These are phyloP conservation scores for Eremothecium sinecaudum DNA, from an alignment of 1,139 yeast species.

Conservation along the genomic window DNA sequence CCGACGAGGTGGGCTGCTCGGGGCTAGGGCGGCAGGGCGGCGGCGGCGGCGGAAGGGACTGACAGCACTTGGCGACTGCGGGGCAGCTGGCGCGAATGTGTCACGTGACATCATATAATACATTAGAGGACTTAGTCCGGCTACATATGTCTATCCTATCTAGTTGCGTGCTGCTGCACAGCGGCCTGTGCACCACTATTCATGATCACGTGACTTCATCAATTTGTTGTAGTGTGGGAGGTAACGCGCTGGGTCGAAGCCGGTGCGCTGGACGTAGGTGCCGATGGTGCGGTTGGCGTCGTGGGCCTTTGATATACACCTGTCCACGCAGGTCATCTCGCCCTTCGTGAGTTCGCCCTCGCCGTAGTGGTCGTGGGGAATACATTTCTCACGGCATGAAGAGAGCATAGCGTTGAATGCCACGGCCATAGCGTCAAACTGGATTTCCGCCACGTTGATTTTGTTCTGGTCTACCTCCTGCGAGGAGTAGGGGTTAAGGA, in stretches of 20 bases:
- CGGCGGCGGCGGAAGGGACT: conserved; percentile 1
- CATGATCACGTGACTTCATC: no score
- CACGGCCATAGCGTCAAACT: conserved; percentile 60
- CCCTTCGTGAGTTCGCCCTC: conserved; percentile 76
- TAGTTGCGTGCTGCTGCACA: no score
- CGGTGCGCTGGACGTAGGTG: conserved; percentile 33
- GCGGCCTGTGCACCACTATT: no score
- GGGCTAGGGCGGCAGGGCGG: no score
- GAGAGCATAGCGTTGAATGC: conserved; percentile 53
- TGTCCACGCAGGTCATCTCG: conserved; percentile 61
- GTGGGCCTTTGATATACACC: conserved; percentile 71
- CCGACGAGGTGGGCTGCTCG: no score
- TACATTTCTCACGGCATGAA: conserved; percentile 61
- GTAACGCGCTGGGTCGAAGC: conserved; percentile 24
- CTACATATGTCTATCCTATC: no score
- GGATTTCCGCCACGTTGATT: conserved; percentile 63
- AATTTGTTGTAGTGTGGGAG: conserved; percentile 24
- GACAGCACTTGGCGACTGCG: background rate
- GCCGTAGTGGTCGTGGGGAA: conserved; percentile 59
- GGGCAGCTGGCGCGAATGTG: no score
- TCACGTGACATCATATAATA: no score
- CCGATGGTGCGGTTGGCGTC: conserved; percentile 58
- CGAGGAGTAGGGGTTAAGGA: conserved; percentile 39
- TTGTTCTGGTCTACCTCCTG: conserved; percentile 57
- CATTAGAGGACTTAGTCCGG: no score